phyloP scores from a whole-genome alignment of 768 basidiomycete species.

The Mycena amicta region DNA sequence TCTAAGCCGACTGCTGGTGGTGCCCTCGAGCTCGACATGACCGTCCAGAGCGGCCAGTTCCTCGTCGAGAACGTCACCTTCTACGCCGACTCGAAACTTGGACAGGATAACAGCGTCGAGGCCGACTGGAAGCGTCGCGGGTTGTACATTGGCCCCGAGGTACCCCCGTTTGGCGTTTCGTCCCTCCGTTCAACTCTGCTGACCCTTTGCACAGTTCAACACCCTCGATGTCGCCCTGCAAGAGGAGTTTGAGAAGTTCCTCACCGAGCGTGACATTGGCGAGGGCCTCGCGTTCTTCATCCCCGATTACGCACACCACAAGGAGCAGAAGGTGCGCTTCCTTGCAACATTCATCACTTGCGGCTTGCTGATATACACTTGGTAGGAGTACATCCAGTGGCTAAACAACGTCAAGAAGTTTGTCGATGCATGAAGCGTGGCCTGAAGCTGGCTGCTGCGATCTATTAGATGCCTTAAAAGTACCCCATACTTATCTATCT shows the following conservation, averaged over 20 bases:
- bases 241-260: slow-evolving; percentile 87
- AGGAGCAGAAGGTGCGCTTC: slow-evolving; percentile 84
- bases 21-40: slow-evolving; percentile 76
- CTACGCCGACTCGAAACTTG: slow-evolving; percentile 74
- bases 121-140: slow-evolving; percentile 94
- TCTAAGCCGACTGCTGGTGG: slow-evolving; percentile 55
- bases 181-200: too few relatives aligned
- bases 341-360: too few relatives aligned
- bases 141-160: slow-evolving; percentile 89
- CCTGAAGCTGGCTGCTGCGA: too few relatives aligned
- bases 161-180: slow-evolving; percentile 36
- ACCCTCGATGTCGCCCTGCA: slow-evolving; percentile 87
- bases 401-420: slow-evolving; percentile 80
- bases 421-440: slow-evolving; percentile 57
- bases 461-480: slow-evolving; percentile 4
- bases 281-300: slow-evolving; percentile 83
- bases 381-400: slow-evolving; percentile 92
- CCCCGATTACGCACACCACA: slow-evolving; percentile 83
- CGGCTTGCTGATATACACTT: too few relatives aligned
- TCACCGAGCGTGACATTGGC: slow-evolving; percentile 89
- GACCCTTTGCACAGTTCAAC: slow-evolving; percentile 75
- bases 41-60: slow-evolving; percentile 79
- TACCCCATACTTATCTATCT: background rate
- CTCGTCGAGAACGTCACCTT: slow-evolving; percentile 88
- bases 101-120: slow-evolving; percentile 79